These are phyloP conservation scores for Malus hybrid DNA, from an alignment of 331 rosid species.

Conservation along the genomic window DNA sequence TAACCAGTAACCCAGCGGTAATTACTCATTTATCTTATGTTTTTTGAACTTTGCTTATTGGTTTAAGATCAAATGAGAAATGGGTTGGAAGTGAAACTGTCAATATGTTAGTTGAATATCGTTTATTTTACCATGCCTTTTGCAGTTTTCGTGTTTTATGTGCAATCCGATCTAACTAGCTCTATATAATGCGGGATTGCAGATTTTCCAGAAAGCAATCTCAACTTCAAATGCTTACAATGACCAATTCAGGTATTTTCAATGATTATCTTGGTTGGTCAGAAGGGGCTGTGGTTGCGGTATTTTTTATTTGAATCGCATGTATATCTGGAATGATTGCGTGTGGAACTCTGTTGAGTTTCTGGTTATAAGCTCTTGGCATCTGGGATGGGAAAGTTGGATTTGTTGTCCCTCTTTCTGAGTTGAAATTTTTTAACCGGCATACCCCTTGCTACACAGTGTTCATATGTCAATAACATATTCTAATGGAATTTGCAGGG, in stretches of 20 bases:
- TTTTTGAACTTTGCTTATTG: neutral
- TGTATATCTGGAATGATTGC: neutral
- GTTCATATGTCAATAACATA: neutral
- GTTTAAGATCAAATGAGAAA: neutral
- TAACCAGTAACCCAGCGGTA: slow-evolving; percentile 99
- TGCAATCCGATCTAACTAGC: neutral
- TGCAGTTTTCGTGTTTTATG: neutral
- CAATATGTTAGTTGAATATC: neutral
- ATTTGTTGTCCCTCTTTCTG: too few species aligned
- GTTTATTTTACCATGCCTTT: neutral
- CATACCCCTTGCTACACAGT: neutral
- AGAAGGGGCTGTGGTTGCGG: neutral
- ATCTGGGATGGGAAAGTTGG: neutral
- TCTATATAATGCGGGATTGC: slow-evolving; percentile 18
- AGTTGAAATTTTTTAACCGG: neutral
- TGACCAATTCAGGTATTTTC: slow-evolving; percentile 83
- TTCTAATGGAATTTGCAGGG: slow-evolving; percentile 45
- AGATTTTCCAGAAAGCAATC: slow-evolving; percentile 99
- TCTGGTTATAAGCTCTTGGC: neutral
- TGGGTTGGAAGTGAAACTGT: neutral
- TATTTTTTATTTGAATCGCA: neutral
- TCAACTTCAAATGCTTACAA: slow-evolving; percentile 94
- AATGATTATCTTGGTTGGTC: neutral
- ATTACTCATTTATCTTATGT: neutral
- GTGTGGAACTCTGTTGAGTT: neutral